Base-by-base conservation (phyloP, 164 flowering plant genomes). In the Protea cynaroides region DNA sequence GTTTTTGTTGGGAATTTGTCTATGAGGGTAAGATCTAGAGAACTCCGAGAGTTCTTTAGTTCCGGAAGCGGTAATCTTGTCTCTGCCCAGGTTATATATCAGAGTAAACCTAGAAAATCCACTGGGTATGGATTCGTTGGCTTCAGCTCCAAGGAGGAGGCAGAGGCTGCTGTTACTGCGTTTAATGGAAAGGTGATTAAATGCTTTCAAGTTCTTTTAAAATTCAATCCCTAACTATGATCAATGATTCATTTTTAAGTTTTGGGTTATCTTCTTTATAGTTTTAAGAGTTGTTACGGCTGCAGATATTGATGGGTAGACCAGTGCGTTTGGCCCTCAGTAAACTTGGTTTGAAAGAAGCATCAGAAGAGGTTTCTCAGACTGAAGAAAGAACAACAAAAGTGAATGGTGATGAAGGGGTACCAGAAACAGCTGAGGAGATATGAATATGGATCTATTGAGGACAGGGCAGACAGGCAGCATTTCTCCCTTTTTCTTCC, bases 121-220 rank as follows among this genome's bases (percentile, higher is more conserved):
- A 75, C 83, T 40, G 98, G 98, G 0, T 88, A 87, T 80, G 98
- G 98, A 43, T 92, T 87, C 75, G 91, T 92, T 53, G 71, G 88
- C 17, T 89, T 83, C 74, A 58, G 66, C 66, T 65, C 87, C 24
- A 82, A 76, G 73, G 84, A 80, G 52, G 87, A 78, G 25, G 92
- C 91, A 4, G 86, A 85, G 25, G 82, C 78, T 23, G 95, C 98
- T 1, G 78, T 87, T 46, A 56, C 78, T 64, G 72, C 81, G 46
- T 85, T 82, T 52, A 78, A 84, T 64, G 92, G 88, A 49, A 89
- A 89, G 94, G 97, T 92, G 78, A 71, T 61, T 62, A 47, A 29
- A 34, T 60, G 24, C 66, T 18, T 3, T 49, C 7, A 0, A 52
- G 53, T 54, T 18, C 1, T 62, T 29, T 5, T 29, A 5, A 5